phyloP scores from a whole-genome alignment of 768 basidiomycete species.

The Chalciporus chontae region DNA sequence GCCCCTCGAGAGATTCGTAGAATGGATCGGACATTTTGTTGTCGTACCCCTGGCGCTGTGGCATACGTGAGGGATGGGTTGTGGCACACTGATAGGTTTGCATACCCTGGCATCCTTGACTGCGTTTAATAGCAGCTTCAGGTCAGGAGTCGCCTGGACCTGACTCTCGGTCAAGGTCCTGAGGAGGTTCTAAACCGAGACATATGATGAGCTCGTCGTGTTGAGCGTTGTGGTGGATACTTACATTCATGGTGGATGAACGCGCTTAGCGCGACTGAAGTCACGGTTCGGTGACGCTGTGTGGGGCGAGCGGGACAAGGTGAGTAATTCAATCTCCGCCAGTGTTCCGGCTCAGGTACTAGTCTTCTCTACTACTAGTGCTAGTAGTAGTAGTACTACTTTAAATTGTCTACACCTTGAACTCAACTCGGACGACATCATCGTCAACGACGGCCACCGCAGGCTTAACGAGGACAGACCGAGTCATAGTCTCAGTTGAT shows the following conservation, averaged over 20 bases:
- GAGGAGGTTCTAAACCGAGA: slow-evolving; percentile 69
- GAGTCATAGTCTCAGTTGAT: too few species aligned
- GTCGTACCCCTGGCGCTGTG: slow-evolving; percentile 50
- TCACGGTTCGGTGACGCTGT: slow-evolving; percentile 24
- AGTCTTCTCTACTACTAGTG: too few species aligned
- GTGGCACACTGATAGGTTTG: slow-evolving; percentile 22
- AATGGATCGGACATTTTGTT: slow-evolving; percentile 81
- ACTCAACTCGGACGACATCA: too few species aligned
- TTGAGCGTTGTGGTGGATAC: background rate
- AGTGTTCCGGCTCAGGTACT: background rate
- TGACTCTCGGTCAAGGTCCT: slow-evolving; percentile 80
- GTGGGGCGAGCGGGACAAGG: slow-evolving; percentile 31
- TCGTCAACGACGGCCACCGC: too few species aligned
- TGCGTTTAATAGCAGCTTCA: slow-evolving; percentile 75
- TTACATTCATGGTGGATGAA: slow-evolving; percentile 26
- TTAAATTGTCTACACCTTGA: too few species aligned
- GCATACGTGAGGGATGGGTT: slow-evolving; percentile 17
- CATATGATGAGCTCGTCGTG: slow-evolving; percentile 3
- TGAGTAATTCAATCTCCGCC: slow-evolving; percentile 28
- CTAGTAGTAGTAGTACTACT: too few species aligned
- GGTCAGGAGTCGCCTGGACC: slow-evolving; percentile 63
- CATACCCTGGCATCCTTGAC: slow-evolving; percentile 88
- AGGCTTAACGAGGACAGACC: too few species aligned
- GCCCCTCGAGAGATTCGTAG: slow-evolving; percentile 89
- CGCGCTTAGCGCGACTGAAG: slow-evolving; percentile 26